Base-by-base conservation (phyloP, 441 rosid genomes). In the Euphorbia schlechtendalii region DNA sequence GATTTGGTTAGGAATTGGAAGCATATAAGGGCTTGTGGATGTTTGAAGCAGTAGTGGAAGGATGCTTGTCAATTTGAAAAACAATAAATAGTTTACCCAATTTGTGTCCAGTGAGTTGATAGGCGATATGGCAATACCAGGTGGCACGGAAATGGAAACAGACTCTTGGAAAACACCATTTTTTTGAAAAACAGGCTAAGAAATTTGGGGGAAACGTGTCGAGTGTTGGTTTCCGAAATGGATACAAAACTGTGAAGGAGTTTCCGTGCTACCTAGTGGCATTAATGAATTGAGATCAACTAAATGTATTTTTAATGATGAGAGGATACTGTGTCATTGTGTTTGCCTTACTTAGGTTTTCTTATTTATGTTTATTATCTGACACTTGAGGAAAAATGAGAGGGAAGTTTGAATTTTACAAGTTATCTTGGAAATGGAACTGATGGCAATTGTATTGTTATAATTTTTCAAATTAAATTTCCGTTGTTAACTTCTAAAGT, bases 1-100 rank as follows among this genome's bases (percentile, higher is more conserved):
- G 57, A 40, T 18, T 18, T 62, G 55, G 51, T 45, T 25, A 25
- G 38, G n/a, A 65, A 48, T 64, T 36, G 10, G 10, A 57, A 57
- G 22, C 30, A 27, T 11, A 45, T 56, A 1, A 66, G 55, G 54
- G 63, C 30, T 56, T 57, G 17, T 30, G 63, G 49, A 13, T 24
- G 22, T n/a, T n/a, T n/a, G n/a, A n/a, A n/a, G n/a, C n/a, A n/a
- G n/a, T 48, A 14, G 15, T 34, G 56, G 49, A 24, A 54, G 30
- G 59, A 13, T 22, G 48, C 28, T 0, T 36, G 18, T 6, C 15
- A 3, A 22, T 45, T 59, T 15, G 28, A 46, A 0, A 9, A 18
- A 59, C 48, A 59, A 62, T 18, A 6, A 34, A 53, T 30, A 7
- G 1, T 32, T 34, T 30, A 13, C 11, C 3, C 49, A 4, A 8